Evolutionary conservation across 2,329 filamentous ascomycete species (phyloP).

Genomic region (Paecilomyces variotii): DNA sequence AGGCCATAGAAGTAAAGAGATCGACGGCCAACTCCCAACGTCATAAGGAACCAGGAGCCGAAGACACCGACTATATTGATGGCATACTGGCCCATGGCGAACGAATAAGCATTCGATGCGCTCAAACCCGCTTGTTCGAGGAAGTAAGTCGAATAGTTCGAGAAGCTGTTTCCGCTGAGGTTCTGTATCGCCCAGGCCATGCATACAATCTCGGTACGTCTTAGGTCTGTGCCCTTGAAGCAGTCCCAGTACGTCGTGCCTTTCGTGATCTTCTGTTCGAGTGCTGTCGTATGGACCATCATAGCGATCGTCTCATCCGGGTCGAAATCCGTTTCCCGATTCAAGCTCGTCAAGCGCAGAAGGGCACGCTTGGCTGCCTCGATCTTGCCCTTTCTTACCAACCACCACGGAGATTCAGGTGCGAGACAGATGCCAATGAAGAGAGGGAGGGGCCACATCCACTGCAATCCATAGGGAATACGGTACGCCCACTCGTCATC

Average conservation of each 20-base stretch:
- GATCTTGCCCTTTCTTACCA: slow-evolving; percentile 38
- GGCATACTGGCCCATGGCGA: slow-evolving; percentile 53
- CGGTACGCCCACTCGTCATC: slow-evolving; percentile 44
- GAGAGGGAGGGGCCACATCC: slow-evolving; percentile 47
- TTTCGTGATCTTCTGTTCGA: slow-evolving; percentile 66
- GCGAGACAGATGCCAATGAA: slow-evolving; percentile 41
- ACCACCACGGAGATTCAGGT: slow-evolving; percentile 46
- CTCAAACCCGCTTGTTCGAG: slow-evolving; percentile 47
- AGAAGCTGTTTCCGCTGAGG: slow-evolving; percentile 55
- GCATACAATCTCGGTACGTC: slow-evolving; percentile 66
- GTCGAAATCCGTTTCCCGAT: slow-evolving; percentile 60
- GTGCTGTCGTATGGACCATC: slow-evolving; percentile 82
- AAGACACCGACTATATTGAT: slow-evolving; percentile 73
- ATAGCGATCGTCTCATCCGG: slow-evolving; percentile 79
- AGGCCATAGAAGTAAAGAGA: slow-evolving; percentile 70
- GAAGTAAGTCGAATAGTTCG: slow-evolving; percentile 58
- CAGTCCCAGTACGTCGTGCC: slow-evolving; percentile 74
- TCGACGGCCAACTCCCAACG: slow-evolving; percentile 64
- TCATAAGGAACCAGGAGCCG: slow-evolving; percentile 75
- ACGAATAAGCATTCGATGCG: slow-evolving; percentile 44
- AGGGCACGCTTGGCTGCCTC: slow-evolving; percentile 40
- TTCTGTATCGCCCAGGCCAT: slow-evolving; percentile 61
- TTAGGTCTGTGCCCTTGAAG: slow-evolving; percentile 69
- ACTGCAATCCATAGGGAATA: slow-evolving; percentile 45
- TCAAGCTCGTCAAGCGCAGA: slow-evolving; percentile 37